Evolutionary conservation across 2,329 filamentous ascomycete genomes (phyloP).

Genomic region (Beauveria caledonica): DNA sequence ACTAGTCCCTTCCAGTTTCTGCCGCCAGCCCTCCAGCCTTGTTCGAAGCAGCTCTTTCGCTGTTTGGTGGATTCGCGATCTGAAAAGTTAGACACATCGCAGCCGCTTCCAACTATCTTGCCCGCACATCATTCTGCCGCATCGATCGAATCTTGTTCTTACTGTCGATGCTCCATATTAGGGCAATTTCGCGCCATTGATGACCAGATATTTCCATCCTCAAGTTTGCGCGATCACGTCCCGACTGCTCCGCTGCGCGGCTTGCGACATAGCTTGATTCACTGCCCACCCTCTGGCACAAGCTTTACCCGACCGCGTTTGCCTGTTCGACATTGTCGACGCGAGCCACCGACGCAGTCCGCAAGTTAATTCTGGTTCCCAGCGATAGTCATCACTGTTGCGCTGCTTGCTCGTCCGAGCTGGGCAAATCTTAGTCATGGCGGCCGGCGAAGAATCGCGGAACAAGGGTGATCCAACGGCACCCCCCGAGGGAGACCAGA

Average conservation of each 20-base stretch:
- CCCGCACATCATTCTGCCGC: not conserved
- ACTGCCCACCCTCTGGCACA: too few relatives aligned
- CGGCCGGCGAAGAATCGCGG: slow-evolving; percentile 38
- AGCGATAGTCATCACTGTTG: not conserved
- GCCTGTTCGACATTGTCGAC: not conserved
- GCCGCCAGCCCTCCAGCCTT: not conserved
- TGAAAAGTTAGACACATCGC: not conserved
- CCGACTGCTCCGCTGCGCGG: too few relatives aligned
- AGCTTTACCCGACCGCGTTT: too few relatives aligned
- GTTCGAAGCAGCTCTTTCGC: not conserved
- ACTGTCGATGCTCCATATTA: not conserved
- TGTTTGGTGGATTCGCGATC: slow-evolving; percentile 6
- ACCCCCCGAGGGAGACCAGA: slow-evolving; percentile 45
- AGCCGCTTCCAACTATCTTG: not conserved
- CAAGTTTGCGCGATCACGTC: not conserved
- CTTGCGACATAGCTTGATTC: too few relatives aligned
- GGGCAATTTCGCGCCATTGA: too few relatives aligned
- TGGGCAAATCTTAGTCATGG: slow-evolving; percentile 21
- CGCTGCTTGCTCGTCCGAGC: not conserved
- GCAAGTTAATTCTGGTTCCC: not conserved
- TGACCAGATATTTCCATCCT: not conserved
- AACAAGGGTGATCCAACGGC: slow-evolving; percentile 45
- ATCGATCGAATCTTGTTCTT: not conserved
- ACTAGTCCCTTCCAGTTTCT: slow-evolving; percentile 2
- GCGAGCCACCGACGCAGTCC: too few relatives aligned